Base-by-base conservation (phyloP, 2,329 filamentous ascomycete species). In the Cladophialophora psammophila region DNA sequence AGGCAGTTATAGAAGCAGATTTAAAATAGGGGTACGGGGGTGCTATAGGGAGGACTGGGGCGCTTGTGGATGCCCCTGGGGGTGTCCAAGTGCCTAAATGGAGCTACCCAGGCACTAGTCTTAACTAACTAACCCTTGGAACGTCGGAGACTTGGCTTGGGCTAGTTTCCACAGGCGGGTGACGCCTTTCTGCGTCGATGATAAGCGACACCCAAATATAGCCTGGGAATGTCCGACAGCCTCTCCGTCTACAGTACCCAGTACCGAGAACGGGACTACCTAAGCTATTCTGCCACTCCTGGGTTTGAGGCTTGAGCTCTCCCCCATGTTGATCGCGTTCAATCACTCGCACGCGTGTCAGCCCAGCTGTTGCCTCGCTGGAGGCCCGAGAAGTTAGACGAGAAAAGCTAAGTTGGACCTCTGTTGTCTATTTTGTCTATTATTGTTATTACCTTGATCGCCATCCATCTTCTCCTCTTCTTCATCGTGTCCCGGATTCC, bases 341-440 rank as follows among this genome's bases (percentile, higher is more conserved):
- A 26, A 26, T 26, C 26, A 26, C 26, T 26, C 26, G 26, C 26
- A 10, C 40, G 40, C 40, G 20, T 18, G 18, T 50, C 45, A 50
- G 45, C 45, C 26, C 18, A 26, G 26, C 26, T 26, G 18, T 13
- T 50, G 45, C 20, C 9, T 48, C 20, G 42, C 18, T 48, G 42
- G 7, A 8, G 26, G 8, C 18, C 15, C 15, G 52, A 59, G 18
- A 34, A 42, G 36, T 60, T 50, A 50, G 20, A 40, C 35, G 31
- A 32, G 36, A 61, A 61, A 61, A 61, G 45, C 59, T 31, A 61
- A 61, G 59, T 61, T 61, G 36, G 6, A 61, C 45, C 48, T 61
- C 59, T 61, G 5, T 26, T n/a, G 42, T 20, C 5, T 18, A 6
- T 20, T 20, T 20, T 36, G 31, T 34, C n/a, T 54, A 31, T 34